Evolutionary conservation across 371 early-diverging fungal species (phyloP), one percentile per base, ranked within the genome.

Genomic region (Mucor indicus): DNA sequence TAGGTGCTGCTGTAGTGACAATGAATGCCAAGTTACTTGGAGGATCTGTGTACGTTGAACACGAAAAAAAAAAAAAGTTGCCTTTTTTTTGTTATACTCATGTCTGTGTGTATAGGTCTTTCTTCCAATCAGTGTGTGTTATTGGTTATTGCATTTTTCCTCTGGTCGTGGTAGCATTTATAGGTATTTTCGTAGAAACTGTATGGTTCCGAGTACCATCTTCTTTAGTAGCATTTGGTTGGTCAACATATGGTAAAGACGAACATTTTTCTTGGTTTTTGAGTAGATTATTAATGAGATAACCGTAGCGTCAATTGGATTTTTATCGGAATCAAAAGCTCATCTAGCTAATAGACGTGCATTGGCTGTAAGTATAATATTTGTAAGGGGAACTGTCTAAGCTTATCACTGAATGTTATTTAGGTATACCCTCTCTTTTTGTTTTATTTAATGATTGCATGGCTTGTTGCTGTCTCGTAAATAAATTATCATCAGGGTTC

Each of bases 71-170:
- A 12, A 29, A 29, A 8, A 8, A 29, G 30, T 6, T 6, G 30
- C 30, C 12, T 29, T 29, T 12, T 29, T 12, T 29, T 29, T 12
- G 30, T n/a, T n/a, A n/a, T n/a, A n/a, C n/a, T n/a, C n/a, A n/a
- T n/a, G n/a, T n/a, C n/a, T n/a, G n/a, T n/a, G n/a, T n/a, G 30
- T 8, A 29, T 29, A 29, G 30, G 30, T 92, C 95, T 1, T 93
- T 96, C 61, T 92, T 93, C 60, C 95, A 96, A 60, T 86, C 86
- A 50, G 92, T 96, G 8, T 96, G 96, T 67, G 87, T 93, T 11
- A 80, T 96, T 30, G 95, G 95, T 2, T 96, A 96, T 69, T 96
- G 96, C 69, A 64, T 95, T 42, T 96, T 93, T 58, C 96, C 96
- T 5, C 69, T 96, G 40, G 87, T 89, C 1, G 64, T 89, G 19